Base-by-base conservation (phyloP, 345 rosid species). In the rapeseed (Brassica napus) region DNA sequence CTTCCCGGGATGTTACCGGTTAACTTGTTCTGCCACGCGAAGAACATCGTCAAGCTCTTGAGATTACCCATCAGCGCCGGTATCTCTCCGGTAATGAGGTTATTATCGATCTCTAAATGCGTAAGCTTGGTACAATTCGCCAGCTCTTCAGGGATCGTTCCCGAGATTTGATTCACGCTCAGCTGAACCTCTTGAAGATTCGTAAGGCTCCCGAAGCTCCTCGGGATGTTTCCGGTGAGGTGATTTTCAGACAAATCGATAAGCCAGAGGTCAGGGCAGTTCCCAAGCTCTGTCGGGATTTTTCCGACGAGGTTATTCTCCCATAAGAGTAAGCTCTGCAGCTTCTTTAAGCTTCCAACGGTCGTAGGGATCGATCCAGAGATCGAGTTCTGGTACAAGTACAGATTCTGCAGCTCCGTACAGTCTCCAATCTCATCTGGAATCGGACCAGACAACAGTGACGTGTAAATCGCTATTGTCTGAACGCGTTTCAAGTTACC, bases 21-120 rank as follows among this genome's bases (percentile, higher is more conserved):
- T 16, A 94, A 86, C 79, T 83, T 86, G 85, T 94, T 92, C 86
- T 86, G 92, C 97, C 97, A 94, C 1, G 91, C 84, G 76, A 87
- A 92, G 73, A 94, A 83, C 30, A 92, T 81, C 6, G 94, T 85
- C 71, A 94, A 83, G 74, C 91, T 88, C 5, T 81, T 71, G 4
- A 94, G 79, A 47, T 86, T 84, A 3, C 92, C 89, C 30, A 94
- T 76, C 70, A 86, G 89, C 1, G 85, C 54, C 18, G 98, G 98
- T 52, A 94, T 88, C 21, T 88, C 72, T 0, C 97, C 98, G 2
- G 89, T 85, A 18, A 94, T 80, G 55, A 86, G 92, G 65, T 94
- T 94, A 87, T 90, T 92, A 77, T 94, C 97, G 5, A 94, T 89
- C 81, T 92, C 94, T 39, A 94, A 81, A 65, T 92, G 94, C 11